A percentile compares a stretch with the other conserved stretches of the same genome.
Evolutionary conservation across 495 filamentous ascomycete species (phyloP).

Genomic region (Durotheca rogersii): DNA sequence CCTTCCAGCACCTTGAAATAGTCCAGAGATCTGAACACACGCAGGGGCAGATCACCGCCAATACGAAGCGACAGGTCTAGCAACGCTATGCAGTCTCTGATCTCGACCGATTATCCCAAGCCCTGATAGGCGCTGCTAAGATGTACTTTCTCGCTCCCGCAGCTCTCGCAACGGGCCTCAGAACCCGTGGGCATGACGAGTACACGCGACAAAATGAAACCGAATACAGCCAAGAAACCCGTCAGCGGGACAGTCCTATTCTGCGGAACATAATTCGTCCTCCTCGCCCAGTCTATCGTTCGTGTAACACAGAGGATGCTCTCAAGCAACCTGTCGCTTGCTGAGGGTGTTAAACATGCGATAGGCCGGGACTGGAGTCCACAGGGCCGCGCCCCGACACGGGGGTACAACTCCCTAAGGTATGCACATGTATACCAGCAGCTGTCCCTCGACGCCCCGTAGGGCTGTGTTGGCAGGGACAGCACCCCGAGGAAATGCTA

Average conservation of each 20-base stretch:
- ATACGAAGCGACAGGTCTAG: slow-evolving; percentile 15
- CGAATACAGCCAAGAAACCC: slow-evolving; percentile 14
- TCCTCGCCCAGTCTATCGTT: slow-evolving; percentile 1
- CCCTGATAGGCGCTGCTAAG: slow-evolving; percentile 8
- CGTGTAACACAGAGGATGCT: slow-evolving; percentile 16
- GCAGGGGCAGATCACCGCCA: slow-evolving; percentile 1
- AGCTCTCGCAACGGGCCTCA: slow-evolving; percentile 1
- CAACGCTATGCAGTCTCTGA: slow-evolving; percentile 13
- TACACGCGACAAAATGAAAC: slow-evolving; percentile 21
- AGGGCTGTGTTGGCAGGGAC: slow-evolving; percentile 27
- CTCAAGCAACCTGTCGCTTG: slow-evolving; percentile 4
- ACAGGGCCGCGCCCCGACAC: slow-evolving; percentile 17
- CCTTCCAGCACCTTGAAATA: slow-evolving; percentile 17
- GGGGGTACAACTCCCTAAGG: slow-evolving; percentile 1
- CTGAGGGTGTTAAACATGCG: slow-evolving; percentile 1
- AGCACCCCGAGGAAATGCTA: slow-evolving; percentile 14
- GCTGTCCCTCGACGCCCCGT: slow-evolving; percentile 21
- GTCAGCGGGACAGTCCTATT: slow-evolving; percentile 13
- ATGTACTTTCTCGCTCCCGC: slow-evolving; percentile 7
- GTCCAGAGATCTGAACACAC: neutral
- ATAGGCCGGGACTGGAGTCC: slow-evolving; percentile 7
- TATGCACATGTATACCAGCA: too few species aligned
- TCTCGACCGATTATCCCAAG: slow-evolving; percentile 10
- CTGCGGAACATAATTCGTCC: slow-evolving; percentile 20
- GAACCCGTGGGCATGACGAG: slow-evolving; percentile 15